These are phyloP conservation scores for Schoenoplectus tabernaemontani DNA, from an alignment of 202 grass and related monocot genomes.

Conservation along the genomic window DNA sequence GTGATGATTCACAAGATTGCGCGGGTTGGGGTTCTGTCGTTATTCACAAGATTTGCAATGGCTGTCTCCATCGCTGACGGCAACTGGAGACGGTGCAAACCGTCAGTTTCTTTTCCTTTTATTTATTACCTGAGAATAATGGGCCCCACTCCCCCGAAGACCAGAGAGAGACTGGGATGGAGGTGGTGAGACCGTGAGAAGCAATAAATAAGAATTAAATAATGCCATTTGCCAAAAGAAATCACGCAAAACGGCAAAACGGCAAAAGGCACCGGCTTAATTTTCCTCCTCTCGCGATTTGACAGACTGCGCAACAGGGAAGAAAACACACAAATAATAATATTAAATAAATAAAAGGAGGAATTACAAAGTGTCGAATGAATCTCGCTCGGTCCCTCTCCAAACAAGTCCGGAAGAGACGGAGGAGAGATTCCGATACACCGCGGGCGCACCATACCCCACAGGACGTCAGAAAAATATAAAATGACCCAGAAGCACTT, in stretches of 20 bases:
- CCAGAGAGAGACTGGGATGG: not conserved
- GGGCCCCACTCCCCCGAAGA: too few relatives aligned
- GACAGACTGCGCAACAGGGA: not conserved
- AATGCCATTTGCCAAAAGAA: not conserved
- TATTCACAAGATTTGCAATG: not conserved
- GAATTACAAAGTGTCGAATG: not conserved
- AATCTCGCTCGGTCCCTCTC: not conserved
- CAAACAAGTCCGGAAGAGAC: conserved; percentile 13
- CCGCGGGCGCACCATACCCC: not conserved
- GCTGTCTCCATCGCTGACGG: not conserved
- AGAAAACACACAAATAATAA: not conserved
- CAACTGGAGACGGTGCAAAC: conserved; percentile 10
- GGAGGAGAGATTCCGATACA: not conserved
- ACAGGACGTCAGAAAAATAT: not conserved
- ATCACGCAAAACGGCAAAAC: conserved; percentile 9
- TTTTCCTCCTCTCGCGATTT: conserved; percentile 15
- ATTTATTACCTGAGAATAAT: not conserved
- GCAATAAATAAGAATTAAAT: conserved; percentile 8
- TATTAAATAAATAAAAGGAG: not conserved
- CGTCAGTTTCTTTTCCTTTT: not conserved
- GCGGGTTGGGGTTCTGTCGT: not conserved
- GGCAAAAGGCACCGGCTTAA: not conserved
- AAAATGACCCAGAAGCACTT: conserved; percentile 19
- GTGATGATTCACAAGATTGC: not conserved
- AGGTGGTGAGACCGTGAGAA: not conserved